Conservation (phyloP, 768 basidiomycete species). For the Tulasnella sp. region DNA sequence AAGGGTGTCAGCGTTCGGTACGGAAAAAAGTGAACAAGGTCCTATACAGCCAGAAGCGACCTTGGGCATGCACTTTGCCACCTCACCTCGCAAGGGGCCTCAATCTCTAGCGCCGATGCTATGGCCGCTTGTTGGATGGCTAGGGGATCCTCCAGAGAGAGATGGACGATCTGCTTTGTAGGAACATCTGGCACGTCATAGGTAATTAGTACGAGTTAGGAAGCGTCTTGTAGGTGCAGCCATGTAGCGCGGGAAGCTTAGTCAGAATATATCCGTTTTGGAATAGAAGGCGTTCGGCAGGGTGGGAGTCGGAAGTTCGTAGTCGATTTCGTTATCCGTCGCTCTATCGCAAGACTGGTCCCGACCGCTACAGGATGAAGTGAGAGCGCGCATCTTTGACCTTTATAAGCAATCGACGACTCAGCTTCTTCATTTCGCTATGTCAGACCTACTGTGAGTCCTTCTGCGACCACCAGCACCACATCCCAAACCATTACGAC, state of each 20-base stretch:
- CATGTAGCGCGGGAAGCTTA: background rate
- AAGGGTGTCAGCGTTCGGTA: conserved; percentile 1
- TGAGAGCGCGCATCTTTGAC: background rate
- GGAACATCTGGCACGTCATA: background rate
- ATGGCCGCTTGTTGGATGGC: background rate
- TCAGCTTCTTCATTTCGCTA: background rate
- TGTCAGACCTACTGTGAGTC: background rate
- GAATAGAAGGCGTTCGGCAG: conserved; percentile 2
- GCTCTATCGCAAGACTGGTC: conserved; percentile 2
- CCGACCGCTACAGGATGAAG: conserved; percentile 1
- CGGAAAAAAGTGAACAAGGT: background rate
- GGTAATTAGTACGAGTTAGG: background rate
- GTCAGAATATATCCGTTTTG: background rate
- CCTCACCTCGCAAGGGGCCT: background rate
- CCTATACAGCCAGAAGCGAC: background rate
- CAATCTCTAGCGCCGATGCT: background rate
- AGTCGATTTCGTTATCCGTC: background rate
- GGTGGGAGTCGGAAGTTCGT: conserved; percentile 3
- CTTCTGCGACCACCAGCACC: background rate
- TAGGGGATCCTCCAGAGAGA: background rate
- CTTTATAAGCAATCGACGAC: background rate
- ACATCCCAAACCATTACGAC: background rate
- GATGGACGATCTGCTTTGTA: background rate
- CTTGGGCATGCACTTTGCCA: background rate
- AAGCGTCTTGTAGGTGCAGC: background rate